phyloP scores from a whole-genome alignment of 495 filamentous ascomycete species.

The Tuber aestivum region DNA sequence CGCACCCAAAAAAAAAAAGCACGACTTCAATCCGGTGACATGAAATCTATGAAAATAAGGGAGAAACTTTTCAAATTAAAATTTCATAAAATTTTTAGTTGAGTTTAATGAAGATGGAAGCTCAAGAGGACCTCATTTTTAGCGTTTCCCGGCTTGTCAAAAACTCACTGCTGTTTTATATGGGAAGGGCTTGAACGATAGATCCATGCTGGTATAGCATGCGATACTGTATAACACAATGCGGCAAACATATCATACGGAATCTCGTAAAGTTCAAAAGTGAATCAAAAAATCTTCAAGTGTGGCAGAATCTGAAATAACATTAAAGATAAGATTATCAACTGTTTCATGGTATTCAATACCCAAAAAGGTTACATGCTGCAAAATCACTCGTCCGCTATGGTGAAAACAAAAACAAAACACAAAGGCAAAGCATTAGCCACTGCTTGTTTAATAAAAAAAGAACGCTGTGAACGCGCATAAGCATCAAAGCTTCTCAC shows the following conservation, averaged over 20 bases:
- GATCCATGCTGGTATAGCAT: too few species aligned
- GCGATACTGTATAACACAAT: not conserved
- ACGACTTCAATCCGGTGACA: too few species aligned
- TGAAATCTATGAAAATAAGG: too few species aligned
- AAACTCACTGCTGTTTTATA: too few species aligned
- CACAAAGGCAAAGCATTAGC: not conserved
- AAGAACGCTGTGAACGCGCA: not conserved
- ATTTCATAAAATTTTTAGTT: too few species aligned
- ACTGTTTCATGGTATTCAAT: not conserved
- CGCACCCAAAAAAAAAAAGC: too few species aligned
- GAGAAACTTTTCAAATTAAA: too few species aligned
- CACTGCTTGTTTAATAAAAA: not conserved
- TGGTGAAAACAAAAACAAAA: not conserved
- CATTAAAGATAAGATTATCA: not conserved
- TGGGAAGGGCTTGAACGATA: too few species aligned
- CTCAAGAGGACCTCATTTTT: too few species aligned
- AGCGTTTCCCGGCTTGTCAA: too few species aligned
- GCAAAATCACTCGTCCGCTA: not conserved
- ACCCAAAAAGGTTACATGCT: not conserved
- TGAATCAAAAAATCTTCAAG: not conserved
- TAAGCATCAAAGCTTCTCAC: conserved; percentile 4
- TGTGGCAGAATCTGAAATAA: not conserved
- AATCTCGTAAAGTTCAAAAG: not conserved
- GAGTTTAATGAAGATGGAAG: too few species aligned
- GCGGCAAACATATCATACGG: not conserved